Conservation (phyloP, 108 stramenopile species). For the Pseudonitzschia multistriata region DNA sequence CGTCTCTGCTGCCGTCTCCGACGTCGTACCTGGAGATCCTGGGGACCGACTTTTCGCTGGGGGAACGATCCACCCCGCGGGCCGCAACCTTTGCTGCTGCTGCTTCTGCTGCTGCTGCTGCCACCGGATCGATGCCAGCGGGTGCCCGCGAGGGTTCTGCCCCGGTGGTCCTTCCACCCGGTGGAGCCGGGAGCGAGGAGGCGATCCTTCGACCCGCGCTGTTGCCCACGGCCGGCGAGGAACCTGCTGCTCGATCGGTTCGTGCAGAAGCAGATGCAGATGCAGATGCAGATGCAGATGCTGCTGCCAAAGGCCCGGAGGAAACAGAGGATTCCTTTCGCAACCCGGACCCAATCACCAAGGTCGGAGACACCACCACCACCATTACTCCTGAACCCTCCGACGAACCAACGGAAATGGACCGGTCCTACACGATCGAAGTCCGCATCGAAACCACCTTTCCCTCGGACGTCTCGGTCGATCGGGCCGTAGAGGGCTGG, state of each 20-base stretch:
- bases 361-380: too few relatives aligned
- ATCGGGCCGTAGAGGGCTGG: neutral
- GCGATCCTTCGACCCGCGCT: too few relatives aligned
- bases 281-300: neutral
- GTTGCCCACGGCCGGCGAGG: too few relatives aligned
- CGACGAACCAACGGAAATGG: neutral
- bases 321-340: too few relatives aligned
- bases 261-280: too few relatives aligned
- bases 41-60: neutral
- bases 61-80: neutral
- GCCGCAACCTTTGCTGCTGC: neutral
- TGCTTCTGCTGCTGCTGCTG: too few relatives aligned
- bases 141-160: too few relatives aligned
- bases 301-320: neutral
- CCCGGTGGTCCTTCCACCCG: too few relatives aligned
- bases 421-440: neutral
- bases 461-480: conserved; percentile 1
- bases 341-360: too few relatives aligned
- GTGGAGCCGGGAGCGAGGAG: too few relatives aligned
- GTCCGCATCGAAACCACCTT: conserved; percentile 1
- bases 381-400: neutral
- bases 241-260: too few relatives aligned
- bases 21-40: neutral
- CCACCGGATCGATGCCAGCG: too few relatives aligned
- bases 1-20: neutral